phyloP scores from a whole-genome alignment of 1,284 basidiomycete species.

The Singerocomus inundabilis region DNA sequence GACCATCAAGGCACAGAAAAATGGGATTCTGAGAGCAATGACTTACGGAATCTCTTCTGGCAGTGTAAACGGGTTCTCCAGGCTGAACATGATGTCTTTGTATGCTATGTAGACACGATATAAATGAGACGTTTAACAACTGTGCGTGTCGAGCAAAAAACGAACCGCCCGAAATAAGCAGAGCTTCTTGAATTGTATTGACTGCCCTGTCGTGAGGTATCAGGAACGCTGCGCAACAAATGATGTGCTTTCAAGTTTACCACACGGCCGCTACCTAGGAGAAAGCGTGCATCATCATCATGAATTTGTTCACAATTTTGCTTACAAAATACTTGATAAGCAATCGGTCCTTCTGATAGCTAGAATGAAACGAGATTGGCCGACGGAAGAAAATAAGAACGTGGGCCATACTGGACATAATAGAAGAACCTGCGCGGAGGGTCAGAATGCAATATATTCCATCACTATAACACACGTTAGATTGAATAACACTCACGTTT shows the following conservation, averaged over 20 bases:
- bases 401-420: conserved; percentile 8
- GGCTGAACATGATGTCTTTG: conserved; percentile 11
- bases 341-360: conserved; percentile 12
- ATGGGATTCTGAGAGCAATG: not conserved
- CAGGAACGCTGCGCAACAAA: too few species aligned
- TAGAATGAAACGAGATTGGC: not conserved
- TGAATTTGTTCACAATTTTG: not conserved
- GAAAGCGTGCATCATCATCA: not conserved
- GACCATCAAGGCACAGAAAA: not conserved
- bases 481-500: conserved; percentile 9
- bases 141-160: not conserved
- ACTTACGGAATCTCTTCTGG: conserved; percentile 2
- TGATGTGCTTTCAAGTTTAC: too few species aligned
- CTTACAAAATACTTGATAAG: conserved; percentile 14
- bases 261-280: conserved; percentile 10
- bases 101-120: conserved; percentile 7
- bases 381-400: not conserved
- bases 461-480: not conserved
- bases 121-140: not conserved
- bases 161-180: conserved; percentile 8
- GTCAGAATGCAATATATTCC: too few species aligned
- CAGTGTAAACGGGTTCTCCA: not conserved
- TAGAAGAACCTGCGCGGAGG: conserved; percentile 15
- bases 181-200: conserved; percentile 7
- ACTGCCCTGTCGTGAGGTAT: conserved; percentile 1